phyloP scores from a whole-genome alignment of 2,329 filamentous ascomycete genomes.

The Nigrospora oryzae region DNA sequence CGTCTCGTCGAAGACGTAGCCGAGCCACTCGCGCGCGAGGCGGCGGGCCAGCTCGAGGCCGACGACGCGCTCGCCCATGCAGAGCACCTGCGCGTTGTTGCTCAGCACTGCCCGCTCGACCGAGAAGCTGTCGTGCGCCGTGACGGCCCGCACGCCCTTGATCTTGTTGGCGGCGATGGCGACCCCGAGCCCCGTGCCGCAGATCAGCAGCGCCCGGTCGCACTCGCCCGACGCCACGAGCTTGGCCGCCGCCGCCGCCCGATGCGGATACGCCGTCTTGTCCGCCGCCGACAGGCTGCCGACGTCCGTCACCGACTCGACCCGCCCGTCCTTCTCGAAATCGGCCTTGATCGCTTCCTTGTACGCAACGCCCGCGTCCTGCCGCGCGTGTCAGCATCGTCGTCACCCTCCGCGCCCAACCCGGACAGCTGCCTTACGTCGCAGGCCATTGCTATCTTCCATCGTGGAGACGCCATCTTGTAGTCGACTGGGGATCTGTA shows the following conservation, averaged over 20 bases:
- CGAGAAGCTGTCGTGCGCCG: slow-evolving; percentile 77
- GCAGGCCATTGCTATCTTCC: slow-evolving; percentile 45
- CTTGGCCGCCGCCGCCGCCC: slow-evolving; percentile 63
- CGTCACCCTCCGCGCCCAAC: not conserved
- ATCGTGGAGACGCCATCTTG: slow-evolving; percentile 34
- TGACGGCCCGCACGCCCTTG: slow-evolving; percentile 76
- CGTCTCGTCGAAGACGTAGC: slow-evolving; percentile 67
- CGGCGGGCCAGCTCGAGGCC: slow-evolving; percentile 72
- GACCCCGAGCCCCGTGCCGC: slow-evolving; percentile 79
- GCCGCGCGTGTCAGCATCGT: slow-evolving; percentile 2
- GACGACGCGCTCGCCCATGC: slow-evolving; percentile 77
- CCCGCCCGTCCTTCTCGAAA: slow-evolving; percentile 58
- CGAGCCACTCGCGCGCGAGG: slow-evolving; percentile 73
- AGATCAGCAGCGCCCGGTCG: slow-evolving; percentile 75
- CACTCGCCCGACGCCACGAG: slow-evolving; percentile 54
- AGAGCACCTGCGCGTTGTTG: slow-evolving; percentile 82
- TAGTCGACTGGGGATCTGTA: no score
- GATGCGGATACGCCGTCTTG: slow-evolving; percentile 75
- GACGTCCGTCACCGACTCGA: slow-evolving; percentile 64
- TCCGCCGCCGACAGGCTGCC: slow-evolving; percentile 58
- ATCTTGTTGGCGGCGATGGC: slow-evolving; percentile 88
- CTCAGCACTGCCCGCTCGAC: slow-evolving; percentile 74
- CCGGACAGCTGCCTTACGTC: slow-evolving; percentile 31
- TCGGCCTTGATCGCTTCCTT: slow-evolving; percentile 70
- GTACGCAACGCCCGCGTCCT: slow-evolving; percentile 70